Conservation (phyloP, 805 yeast species). For the Pichia scutulata region DNA sequence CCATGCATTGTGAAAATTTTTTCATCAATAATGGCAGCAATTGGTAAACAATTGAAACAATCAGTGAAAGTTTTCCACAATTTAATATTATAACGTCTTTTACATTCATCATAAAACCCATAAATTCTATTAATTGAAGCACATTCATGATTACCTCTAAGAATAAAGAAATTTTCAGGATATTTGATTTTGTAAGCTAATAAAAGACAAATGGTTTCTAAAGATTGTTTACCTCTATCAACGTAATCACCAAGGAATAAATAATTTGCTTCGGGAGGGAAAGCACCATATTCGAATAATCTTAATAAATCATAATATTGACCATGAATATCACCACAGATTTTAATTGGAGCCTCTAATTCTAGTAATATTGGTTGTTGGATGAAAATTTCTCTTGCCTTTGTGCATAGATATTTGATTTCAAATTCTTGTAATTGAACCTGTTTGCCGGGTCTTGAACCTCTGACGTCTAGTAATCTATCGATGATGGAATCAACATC, state of each 20-base stretch:
- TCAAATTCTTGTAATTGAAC: slow-evolving; percentile 91
- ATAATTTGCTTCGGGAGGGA: slow-evolving; percentile 98
- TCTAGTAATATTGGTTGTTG: slow-evolving; percentile 95
- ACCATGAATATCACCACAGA: slow-evolving; percentile 98
- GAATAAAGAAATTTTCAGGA: slow-evolving; percentile 94
- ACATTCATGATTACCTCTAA: slow-evolving; percentile 98
- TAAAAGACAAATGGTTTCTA: slow-evolving; percentile 90
- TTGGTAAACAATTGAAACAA: slow-evolving; percentile 96
- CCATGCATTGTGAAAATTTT: slow-evolving; percentile 99
- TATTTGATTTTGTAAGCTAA: slow-evolving; percentile 96
- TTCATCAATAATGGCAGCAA: slow-evolving; percentile 97
- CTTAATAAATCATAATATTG: slow-evolving; percentile 94
- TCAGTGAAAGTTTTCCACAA: slow-evolving; percentile 98
- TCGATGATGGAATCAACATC: slow-evolving; percentile 96
- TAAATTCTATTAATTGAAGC: slow-evolving; percentile 96
- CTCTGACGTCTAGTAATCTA: slow-evolving; percentile 93
- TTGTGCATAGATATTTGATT: slow-evolving; percentile 90
- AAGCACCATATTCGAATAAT: slow-evolving; percentile 95
- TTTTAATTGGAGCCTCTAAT: slow-evolving; percentile 94
- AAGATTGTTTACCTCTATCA: slow-evolving; percentile 96
- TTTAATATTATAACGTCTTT: slow-evolving; percentile 95
- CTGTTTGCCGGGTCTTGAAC: slow-evolving; percentile 96
- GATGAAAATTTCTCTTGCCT: slow-evolving; percentile 95
- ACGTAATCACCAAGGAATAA: slow-evolving; percentile 95
- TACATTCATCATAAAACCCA: slow-evolving; percentile 98